Evolutionary conservation across 1,284 basidiomycete species (phyloP), one percentile per base, ranked within the genome.

Genomic region (Heterobasidion occidentale): DNA sequence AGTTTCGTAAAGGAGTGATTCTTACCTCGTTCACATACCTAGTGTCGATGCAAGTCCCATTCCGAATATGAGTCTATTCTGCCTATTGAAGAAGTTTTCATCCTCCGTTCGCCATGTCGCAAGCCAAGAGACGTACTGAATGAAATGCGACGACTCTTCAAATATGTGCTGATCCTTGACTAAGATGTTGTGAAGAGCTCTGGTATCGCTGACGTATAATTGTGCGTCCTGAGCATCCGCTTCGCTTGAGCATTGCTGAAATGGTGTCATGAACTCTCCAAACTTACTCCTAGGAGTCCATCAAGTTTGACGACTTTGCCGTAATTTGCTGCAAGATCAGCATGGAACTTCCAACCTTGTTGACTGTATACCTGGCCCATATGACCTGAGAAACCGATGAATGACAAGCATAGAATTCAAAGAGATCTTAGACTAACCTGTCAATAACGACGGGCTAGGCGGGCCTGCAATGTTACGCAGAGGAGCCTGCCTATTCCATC

Each of bases 61-160:
- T 7, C 63, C 64, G 52, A 63, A 59, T 6, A 58, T 19, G 53
- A 48, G n/a, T 62, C 57, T 20, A 19, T 44, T 38, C 63, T 64
- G 60, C 19, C 11, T 9, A 27, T 27, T 12, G 14, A 35, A 36
- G 6, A 33, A 36, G 15, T 7, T 17, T 27, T 6, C 27, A 5
- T 4, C 5, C 27, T 27, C 27, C 4, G 35, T 36, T 6, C 8
- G 1, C 8, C 19, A 14, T 51, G 27, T n/a, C 36, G 9, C 3
- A 33, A 9, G 49, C 5, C 12, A 51, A 51, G 49, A 34, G 12
- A 51, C 35, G 14, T 38, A 51, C 50, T 35, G 12, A 33, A 51
- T 36, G 50, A 38, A 51, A 17, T 15, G 36, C 11, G 50, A 17
- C 9, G 50, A 27, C 17, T 51, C 50, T 51, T 51, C 50, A 38